These are phyloP conservation scores for Biancaea sappan DNA, from an alignment of 306 rosid species.

Conservation along the genomic window DNA sequence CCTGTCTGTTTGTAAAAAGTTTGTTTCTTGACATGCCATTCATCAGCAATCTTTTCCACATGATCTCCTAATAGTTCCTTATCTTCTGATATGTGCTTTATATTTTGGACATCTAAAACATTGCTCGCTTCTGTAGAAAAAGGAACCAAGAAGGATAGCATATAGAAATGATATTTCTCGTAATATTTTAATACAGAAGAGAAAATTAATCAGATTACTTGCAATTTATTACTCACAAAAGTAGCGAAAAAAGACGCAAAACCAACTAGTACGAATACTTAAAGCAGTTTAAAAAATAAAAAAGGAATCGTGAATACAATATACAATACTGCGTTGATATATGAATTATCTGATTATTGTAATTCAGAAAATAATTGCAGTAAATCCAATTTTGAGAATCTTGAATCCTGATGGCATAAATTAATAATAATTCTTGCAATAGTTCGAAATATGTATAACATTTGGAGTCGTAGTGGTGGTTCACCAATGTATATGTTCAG, in stretches of 20 bases:
- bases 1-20: conserved; percentile 62
- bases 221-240: conserved; percentile 1
- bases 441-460: not conserved
- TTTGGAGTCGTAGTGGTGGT: not conserved
- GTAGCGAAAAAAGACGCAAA: not conserved
- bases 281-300: not conserved
- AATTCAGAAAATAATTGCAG: not conserved
- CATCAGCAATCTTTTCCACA: conserved; percentile 55
- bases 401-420: not conserved
- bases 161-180: conserved; percentile 13
- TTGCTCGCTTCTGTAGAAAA: conserved; percentile 58
- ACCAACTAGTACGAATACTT: not conserved
- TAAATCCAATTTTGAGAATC: conserved; percentile 21
- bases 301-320: too few species aligned
- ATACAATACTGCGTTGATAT: not conserved
- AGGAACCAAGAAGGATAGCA: conserved; percentile 9
- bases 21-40: conserved; percentile 63
- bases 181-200: not conserved
- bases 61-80: conserved; percentile 53
- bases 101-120: conserved; percentile 53
- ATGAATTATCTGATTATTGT: not conserved
- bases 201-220: conserved; percentile 9
- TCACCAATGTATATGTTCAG: not conserved
- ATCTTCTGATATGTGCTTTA: conserved; percentile 62
- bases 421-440: not conserved